Percentiles rank a stretch among this genome's conserved stretches.
Conservation (phyloP, 2,329 filamentous ascomycete genomes). For the Whalleya microplaca region DNA sequence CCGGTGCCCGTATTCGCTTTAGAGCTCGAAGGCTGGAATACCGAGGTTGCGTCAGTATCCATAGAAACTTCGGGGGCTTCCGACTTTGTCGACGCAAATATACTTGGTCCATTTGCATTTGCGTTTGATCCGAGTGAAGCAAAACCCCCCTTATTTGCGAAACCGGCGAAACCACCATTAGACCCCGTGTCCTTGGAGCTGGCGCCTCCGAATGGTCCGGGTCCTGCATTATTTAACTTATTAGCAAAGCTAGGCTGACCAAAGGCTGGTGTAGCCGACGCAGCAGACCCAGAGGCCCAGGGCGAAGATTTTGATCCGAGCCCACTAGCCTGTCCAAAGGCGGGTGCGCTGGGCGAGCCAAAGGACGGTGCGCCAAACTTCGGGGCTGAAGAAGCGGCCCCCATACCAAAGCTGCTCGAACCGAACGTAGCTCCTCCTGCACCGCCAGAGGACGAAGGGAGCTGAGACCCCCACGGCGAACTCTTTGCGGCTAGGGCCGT, state of each 20-base stretch:
- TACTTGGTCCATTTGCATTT: conserved; percentile 38
- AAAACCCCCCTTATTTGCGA: conserved; percentile 60
- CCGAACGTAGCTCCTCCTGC: conserved; percentile 44
- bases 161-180: conserved; percentile 45
- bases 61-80: conserved; percentile 37
- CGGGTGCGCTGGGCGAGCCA: conserved; percentile 43
- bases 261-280: conserved; percentile 50
- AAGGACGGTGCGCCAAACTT: conserved; percentile 55
- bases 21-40: conserved; percentile 45
- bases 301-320: conserved; percentile 55
- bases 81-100: conserved; percentile 46
- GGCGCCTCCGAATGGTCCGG: conserved; percentile 24
- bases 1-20: conserved; percentile 39
- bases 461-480: conserved; percentile 54
- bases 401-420: conserved; percentile 47
- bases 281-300: conserved; percentile 50
- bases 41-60: conserved; percentile 39
- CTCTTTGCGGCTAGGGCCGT: conserved; percentile 53
- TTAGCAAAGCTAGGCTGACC: conserved; percentile 57
- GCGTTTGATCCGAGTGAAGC: conserved; percentile 47
- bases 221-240: conserved; percentile 28
- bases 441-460: conserved; percentile 35
- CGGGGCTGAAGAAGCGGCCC: conserved; percentile 41
- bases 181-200: conserved; percentile 14
- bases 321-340: conserved; percentile 57